Evolutionary conservation across 2,329 filamentous ascomycete genomes (phyloP).

Genomic region (Colletotrichum abscissum): DNA sequence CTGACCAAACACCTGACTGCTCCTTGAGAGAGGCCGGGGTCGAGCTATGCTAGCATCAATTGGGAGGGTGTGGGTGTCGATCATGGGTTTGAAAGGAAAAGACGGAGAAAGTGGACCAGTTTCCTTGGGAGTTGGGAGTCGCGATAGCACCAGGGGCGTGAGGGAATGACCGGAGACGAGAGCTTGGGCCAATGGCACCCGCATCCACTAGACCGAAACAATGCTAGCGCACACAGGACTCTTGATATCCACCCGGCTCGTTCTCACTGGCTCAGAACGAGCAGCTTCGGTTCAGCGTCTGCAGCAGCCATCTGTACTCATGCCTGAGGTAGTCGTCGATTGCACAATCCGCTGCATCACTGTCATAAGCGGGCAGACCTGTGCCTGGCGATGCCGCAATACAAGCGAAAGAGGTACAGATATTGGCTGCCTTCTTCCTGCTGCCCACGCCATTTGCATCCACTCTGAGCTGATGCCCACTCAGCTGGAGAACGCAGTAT

Average conservation of each 20-base stretch:
- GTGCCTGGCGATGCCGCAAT: not conserved
- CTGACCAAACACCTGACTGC: conserved; percentile 23
- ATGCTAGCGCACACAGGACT: not conserved
- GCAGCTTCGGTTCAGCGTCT: conserved; percentile 1
- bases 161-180: not conserved
- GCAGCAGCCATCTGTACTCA: conserved; percentile 13
- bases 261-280: conserved; percentile 6
- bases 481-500: too few species aligned
- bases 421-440: conserved; percentile 1
- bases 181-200: not conserved
- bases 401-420: not conserved
- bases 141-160: not conserved
- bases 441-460: conserved; percentile 18
- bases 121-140: not conserved
- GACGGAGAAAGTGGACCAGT: conserved; percentile 4
- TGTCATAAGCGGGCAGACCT: conserved; percentile 6
- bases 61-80: conserved; percentile 30
- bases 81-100: conserved; percentile 31
- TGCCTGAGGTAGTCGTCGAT: conserved; percentile 31
- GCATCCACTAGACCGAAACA: not conserved
- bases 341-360: conserved; percentile 33
- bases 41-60: conserved; percentile 21
- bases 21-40: conserved; percentile 25
- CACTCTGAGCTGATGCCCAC: conserved; percentile 12
- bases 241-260: not conserved